Percentiles rank a stretch among this genome's conserved stretches.
Evolutionary conservation across 768 basidiomycete species (phyloP).

Genomic region (Boletus pseudo-olivaceus): DNA sequence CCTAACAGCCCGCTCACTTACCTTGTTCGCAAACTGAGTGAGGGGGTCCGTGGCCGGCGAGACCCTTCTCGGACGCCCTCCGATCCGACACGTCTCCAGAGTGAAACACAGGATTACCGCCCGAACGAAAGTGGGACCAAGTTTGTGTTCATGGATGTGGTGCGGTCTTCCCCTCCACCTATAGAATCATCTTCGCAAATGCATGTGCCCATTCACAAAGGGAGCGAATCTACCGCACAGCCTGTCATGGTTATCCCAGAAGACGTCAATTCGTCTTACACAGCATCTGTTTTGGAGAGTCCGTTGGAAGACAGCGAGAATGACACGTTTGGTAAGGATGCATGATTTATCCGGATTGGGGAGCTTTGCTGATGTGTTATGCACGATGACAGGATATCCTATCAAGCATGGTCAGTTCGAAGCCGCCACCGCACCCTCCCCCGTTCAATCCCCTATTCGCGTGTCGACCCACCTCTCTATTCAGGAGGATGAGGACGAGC

Average conservation of each 20-base stretch:
- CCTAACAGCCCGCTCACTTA: conserved; percentile 36
- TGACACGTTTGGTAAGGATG: conserved; percentile 29
- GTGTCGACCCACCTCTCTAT: conserved; percentile 25
- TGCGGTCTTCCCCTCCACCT: conserved; percentile 11
- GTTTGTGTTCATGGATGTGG: conserved; percentile 18
- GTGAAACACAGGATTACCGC: conserved; percentile 3
- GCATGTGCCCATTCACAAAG: conserved; percentile 8
- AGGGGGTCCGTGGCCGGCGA: conserved; percentile 31
- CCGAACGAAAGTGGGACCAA: conserved; percentile 13
- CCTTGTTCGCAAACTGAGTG: conserved; percentile 40
- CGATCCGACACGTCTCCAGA: conserved; percentile 8
- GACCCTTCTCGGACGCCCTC: conserved; percentile 10
- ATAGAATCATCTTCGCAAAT: conserved; percentile 7
- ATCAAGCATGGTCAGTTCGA: conserved; percentile 22
- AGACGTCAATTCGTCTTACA: conserved; percentile 24
- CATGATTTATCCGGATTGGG: background rate
- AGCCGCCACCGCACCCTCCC: conserved; percentile 9
- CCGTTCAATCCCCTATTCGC: conserved; percentile 9
- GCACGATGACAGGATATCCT: conserved; percentile 17
- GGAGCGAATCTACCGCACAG: background rate
- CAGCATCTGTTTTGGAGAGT: conserved; percentile 19
- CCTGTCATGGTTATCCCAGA: conserved; percentile 17
- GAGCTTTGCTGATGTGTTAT: background rate
- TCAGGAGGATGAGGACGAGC: conserved; percentile 11
- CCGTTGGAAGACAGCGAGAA: conserved; percentile 18